A percentile compares a stretch with the other conserved stretches of the same genome.
These are phyloP conservation scores for Solanum chiquidenum DNA, from an alignment of 257 asterid genomes.

Conservation along the genomic window DNA sequence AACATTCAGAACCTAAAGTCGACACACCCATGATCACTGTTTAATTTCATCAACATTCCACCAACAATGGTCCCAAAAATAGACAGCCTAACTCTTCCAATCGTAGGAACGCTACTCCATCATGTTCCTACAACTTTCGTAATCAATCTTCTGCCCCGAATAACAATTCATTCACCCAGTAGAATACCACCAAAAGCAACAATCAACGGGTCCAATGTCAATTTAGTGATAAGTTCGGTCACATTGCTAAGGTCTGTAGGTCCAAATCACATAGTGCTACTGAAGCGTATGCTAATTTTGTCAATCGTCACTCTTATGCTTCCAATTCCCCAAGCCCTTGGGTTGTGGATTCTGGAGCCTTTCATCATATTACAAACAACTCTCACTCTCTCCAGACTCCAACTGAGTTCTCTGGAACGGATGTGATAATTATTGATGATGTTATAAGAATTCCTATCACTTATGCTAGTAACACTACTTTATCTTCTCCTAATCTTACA, in stretches of 20 bases:
- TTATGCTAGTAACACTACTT: background rate
- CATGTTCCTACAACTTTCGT: background rate
- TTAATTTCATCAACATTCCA: background rate
- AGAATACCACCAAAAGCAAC: background rate
- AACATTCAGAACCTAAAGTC: no score
- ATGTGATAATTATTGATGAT: no score
- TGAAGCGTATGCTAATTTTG: background rate
- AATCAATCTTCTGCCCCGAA: no score
- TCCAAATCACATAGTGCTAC: background rate
- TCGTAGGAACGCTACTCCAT: background rate
- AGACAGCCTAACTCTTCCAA: background rate
- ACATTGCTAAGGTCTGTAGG: background rate
- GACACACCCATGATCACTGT: background rate
- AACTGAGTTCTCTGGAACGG: background rate
- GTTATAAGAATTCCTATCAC: background rate
- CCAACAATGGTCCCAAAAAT: background rate
- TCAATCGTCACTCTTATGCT: background rate
- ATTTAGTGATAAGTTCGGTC: background rate
- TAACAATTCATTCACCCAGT: background rate
- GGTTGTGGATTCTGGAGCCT: background rate
- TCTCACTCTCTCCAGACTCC: background rate
- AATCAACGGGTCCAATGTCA: background rate
- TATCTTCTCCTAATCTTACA: no score
- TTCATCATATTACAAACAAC: background rate
- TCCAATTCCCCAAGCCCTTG: background rate